These are phyloP conservation scores for Syzygium grande DNA, from an alignment of 345 rosid genomes.

Conservation along the genomic window DNA sequence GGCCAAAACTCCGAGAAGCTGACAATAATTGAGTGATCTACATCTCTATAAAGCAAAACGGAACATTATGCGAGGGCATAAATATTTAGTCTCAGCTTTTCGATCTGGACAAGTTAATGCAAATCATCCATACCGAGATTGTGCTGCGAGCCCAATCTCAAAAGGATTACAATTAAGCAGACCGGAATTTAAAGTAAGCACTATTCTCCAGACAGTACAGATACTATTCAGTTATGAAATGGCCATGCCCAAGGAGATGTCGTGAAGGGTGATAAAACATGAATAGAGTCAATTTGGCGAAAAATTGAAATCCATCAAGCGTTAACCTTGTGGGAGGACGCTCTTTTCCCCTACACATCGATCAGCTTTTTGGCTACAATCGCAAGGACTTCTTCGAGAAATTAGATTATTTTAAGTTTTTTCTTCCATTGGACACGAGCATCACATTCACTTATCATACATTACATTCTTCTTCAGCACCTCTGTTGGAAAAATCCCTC, in stretches of 20 bases:
- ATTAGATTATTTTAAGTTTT: not conserved
- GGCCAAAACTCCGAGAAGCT: not conserved
- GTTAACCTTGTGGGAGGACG: not conserved
- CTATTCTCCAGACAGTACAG: not conserved
- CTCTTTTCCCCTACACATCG: not conserved
- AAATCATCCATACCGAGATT: not conserved
- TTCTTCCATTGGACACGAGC: not conserved
- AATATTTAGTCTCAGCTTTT: not conserved
- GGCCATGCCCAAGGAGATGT: not conserved
- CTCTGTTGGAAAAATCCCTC: not conserved
- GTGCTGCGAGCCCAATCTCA: not conserved
- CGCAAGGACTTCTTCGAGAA: not conserved
- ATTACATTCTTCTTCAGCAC: not conserved
- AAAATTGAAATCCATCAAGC: not conserved
- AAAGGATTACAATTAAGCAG: not conserved
- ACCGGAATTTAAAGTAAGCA: not conserved
- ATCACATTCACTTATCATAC: not conserved
- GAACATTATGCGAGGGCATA: not conserved
- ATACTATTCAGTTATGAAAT: not conserved
- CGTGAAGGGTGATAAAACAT: not conserved
- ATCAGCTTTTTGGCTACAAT: not conserved
- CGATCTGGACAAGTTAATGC: not conserved
- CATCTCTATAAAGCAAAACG: not conserved
- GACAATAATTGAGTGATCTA: not conserved
- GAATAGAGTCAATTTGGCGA: not conserved